phyloP scores from a whole-genome alignment of 1,139 yeast species.

The Suhomyces coccinellae region DNA sequence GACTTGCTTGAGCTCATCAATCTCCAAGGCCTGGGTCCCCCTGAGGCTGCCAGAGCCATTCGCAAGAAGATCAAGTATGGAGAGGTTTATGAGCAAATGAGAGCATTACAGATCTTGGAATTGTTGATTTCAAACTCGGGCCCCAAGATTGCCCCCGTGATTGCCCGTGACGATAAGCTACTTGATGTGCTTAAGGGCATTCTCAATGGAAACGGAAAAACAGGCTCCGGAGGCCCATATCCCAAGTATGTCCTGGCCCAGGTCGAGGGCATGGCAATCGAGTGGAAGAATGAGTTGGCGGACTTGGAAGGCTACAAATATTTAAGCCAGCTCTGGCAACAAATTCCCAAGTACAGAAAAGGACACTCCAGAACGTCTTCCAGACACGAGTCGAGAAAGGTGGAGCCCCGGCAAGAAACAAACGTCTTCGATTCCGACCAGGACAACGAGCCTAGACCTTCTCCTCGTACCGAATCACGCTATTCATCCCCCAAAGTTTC shows the following conservation, averaged over 20 bases:
- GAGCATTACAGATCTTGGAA: conserved; percentile 72
- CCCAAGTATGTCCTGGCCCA: conserved; percentile 49
- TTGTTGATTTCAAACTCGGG: conserved; percentile 79
- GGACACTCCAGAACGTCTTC: conserved; percentile 7
- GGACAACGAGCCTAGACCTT: conserved; percentile 9
- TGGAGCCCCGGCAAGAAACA: neutral
- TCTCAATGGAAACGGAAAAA: conserved; percentile 34
- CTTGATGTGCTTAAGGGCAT: conserved; percentile 63
- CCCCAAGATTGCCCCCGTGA: conserved; percentile 36
- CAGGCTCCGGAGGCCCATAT: conserved; percentile 41
- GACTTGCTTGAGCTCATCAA: conserved; percentile 42
- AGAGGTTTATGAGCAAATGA: conserved; percentile 53
- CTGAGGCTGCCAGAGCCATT: conserved; percentile 87
- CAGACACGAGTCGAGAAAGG: neutral
- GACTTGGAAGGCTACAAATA: conserved; percentile 53
- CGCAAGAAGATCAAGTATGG: conserved; percentile 91
- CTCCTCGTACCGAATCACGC: conserved; percentile 1
- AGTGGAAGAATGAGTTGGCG: conserved; percentile 61
- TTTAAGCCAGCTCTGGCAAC: conserved; percentile 49
- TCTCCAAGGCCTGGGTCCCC: conserved; percentile 49
- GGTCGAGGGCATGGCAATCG: conserved; percentile 51
- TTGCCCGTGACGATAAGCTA: conserved; percentile 73
- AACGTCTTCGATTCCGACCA: conserved; percentile 15
- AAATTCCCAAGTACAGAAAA: conserved; percentile 24
- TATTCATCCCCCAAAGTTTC: conserved; percentile 6